Base-by-base conservation (phyloP, 805 yeast species). In the Pichia sporocuriosa region DNA sequence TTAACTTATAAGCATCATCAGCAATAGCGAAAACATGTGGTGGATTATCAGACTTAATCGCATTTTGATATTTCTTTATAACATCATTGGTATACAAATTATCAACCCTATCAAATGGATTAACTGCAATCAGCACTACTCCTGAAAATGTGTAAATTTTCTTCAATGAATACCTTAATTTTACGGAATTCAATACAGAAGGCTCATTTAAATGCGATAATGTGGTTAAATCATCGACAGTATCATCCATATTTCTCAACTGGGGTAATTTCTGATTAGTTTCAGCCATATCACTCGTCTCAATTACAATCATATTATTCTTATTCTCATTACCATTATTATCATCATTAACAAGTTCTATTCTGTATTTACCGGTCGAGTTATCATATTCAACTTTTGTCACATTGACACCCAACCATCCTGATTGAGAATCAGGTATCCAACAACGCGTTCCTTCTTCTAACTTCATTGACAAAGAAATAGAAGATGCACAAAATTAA, bases 11-110 rank as follows among this genome's bases (percentile, higher is more conserved):
- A 6, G 97, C 96, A 54, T 90, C 97, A 62, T 89, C 96, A 22
- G 98, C 97, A 53, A 90, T 90, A 29, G 97, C 95, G 62, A 90
- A 90, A 58, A 90, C 69, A 70, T 90, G 98, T 4, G 98, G 98
- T 54, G 89, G 97, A 50, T 87, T 75, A 61, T 89, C 97, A 35
- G 95, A 96, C 57, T 96, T 75, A 55, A 84, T 75, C 59, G 81
- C 84, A 25, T 96, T 95, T 12, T 96, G 85, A 59, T 90, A 90
- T 16, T 95, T 89, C 62, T 86, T 95, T 45, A 90, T 86, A 57
- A 88, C 82, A 54, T 89, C 96, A 30, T 83, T 84, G 2, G 95
- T 79, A 62, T 90, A 90, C 34, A 90, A 68, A 54, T 84, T 85
- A 59, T 88, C 96, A 28, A 88, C 84, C 49, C 82, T 73, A 59